These are phyloP conservation scores for Pseudozyma thailandica DNA, from an alignment of 1,284 basidiomycete species.

Conservation along the genomic window DNA sequence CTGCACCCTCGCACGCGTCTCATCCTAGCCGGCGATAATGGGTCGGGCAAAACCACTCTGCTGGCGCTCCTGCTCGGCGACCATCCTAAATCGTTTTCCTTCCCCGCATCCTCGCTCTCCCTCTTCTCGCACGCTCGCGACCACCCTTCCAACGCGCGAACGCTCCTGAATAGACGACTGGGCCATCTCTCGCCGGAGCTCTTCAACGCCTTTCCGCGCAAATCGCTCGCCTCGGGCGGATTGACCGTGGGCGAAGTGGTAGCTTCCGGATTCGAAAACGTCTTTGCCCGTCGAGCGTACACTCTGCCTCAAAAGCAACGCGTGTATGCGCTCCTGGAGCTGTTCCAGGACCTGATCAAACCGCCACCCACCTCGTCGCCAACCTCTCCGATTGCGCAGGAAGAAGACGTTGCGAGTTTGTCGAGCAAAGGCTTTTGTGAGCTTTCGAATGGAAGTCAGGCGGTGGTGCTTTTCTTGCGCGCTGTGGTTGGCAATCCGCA, in stretches of 20 bases:
- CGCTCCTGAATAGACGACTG: constrained; percentile 43
- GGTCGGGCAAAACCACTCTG: constrained; percentile 91
- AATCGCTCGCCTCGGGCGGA: constrained; percentile 48
- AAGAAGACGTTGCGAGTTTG: constrained; percentile 2
- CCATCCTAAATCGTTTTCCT: constrained; percentile 87
- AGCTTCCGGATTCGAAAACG: constrained; percentile 60
- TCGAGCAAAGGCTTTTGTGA: constrained; percentile 58
- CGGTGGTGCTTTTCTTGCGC: constrained; percentile 60
- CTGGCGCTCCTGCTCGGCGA: constrained; percentile 91
- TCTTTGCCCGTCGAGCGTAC: constrained; percentile 49
- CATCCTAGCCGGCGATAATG: constrained; percentile 69
- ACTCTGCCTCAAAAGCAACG: constrained; percentile 24
- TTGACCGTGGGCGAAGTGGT: constrained; percentile 58
- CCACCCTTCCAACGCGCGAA: constrained; percentile 56
- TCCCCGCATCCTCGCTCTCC: constrained; percentile 65
- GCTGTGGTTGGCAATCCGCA: constrained; percentile 56
- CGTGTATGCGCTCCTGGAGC: constrained; percentile 25
- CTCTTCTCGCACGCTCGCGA: constrained; percentile 58
- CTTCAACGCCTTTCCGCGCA: constrained; percentile 83
- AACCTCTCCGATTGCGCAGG: background rate
- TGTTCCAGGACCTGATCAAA: constrained; percentile 54
- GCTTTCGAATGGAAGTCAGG: too few species aligned
- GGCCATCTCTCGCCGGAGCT: constrained; percentile 90
- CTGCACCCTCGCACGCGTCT: constrained; percentile 46
- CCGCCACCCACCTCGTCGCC: background rate